Conservation (phyloP, 164 flowering plant genomes). For the Stephania cephalantha region DNA sequence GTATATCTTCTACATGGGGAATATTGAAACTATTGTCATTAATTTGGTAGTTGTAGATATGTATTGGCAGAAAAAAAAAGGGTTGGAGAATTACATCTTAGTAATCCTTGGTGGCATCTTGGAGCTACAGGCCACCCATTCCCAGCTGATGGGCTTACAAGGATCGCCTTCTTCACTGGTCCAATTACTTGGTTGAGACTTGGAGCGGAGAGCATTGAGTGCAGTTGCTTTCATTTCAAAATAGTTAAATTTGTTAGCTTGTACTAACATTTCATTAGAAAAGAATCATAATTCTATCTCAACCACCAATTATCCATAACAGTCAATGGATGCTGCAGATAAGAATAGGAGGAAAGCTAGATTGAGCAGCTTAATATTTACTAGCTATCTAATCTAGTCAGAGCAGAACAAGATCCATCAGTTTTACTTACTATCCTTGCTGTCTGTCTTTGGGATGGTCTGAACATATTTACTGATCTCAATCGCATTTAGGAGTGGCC, state of each 20-base stretch:
- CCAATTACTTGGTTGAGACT: slow-evolving; percentile 39
- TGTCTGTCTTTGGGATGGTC: slow-evolving; percentile 56
- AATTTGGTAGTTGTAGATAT: background rate
- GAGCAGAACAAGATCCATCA: slow-evolving; percentile 1
- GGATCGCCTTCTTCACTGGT: slow-evolving; percentile 70
- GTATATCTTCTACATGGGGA: too few relatives aligned
- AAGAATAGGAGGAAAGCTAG: background rate
- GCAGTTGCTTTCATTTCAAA: slow-evolving; percentile 36
- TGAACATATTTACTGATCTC: slow-evolving; percentile 74
- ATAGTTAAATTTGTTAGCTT: slow-evolving; percentile 17
- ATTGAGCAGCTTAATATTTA: background rate
- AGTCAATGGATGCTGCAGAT: background rate
- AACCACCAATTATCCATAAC: background rate
- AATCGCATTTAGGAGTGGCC: slow-evolving; percentile 87
- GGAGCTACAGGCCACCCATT: slow-evolving; percentile 77
- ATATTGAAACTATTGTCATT: too few relatives aligned
- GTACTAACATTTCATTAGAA: background rate
- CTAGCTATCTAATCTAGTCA: too few relatives aligned
- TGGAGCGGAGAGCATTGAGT: slow-evolving; percentile 40
- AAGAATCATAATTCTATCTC: background rate
- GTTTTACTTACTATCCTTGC: slow-evolving; percentile 53
- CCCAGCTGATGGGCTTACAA: slow-evolving; percentile 73
- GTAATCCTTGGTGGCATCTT: slow-evolving; percentile 67
- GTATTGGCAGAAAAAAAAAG: background rate
- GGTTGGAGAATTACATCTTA: slow-evolving; percentile 44